Evolutionary conservation across 2,329 filamentous ascomycete genomes (phyloP).

Genomic region (Pseudophaeomoniella oleicola): DNA sequence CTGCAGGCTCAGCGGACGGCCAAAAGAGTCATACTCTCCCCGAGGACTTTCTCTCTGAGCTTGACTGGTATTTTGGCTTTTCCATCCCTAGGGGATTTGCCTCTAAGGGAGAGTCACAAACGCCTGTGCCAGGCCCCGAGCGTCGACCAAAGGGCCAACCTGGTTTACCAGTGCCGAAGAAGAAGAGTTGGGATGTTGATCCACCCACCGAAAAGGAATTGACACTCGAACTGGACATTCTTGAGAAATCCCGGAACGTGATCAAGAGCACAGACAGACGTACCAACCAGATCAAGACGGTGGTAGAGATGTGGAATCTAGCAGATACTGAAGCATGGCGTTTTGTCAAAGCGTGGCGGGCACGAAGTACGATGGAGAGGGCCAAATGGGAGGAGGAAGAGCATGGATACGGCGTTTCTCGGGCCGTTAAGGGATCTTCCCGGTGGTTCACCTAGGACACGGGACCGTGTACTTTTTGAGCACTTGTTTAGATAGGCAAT

Average conservation of each 20-base stretch:
- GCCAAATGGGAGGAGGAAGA: constrained; percentile 48
- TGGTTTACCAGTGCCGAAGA: constrained; percentile 21
- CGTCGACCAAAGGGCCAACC: constrained; percentile 30
- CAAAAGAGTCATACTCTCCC: constrained; percentile 29
- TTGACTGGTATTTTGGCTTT: constrained; percentile 88
- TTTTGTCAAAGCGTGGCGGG: constrained; percentile 46
- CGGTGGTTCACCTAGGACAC: too few species aligned
- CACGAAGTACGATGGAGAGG: constrained; percentile 40
- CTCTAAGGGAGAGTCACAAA: constrained; percentile 40
- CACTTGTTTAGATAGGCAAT: too few species aligned
- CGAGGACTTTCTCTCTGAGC: constrained; percentile 36
- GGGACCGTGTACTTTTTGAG: too few species aligned
- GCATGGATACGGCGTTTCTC: constrained; percentile 36
- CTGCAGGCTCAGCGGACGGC: constrained; percentile 8
- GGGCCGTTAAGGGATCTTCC: neutral
- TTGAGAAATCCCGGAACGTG: constrained; percentile 34
- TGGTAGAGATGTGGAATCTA: constrained; percentile 40
- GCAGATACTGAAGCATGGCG: constrained; percentile 51
- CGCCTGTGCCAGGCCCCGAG: constrained; percentile 45
- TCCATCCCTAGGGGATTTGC: constrained; percentile 43
- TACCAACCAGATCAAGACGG: constrained; percentile 24
- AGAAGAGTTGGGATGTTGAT: constrained; percentile 20
- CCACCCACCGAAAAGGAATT: constrained; percentile 23
- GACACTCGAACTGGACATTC: constrained; percentile 29
- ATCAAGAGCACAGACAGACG: constrained; percentile 23